Evolutionary conservation across 331 rosid genomes (phyloP), one percentile per base, ranked within the genome.

Genomic region (Ulmus americana): DNA sequence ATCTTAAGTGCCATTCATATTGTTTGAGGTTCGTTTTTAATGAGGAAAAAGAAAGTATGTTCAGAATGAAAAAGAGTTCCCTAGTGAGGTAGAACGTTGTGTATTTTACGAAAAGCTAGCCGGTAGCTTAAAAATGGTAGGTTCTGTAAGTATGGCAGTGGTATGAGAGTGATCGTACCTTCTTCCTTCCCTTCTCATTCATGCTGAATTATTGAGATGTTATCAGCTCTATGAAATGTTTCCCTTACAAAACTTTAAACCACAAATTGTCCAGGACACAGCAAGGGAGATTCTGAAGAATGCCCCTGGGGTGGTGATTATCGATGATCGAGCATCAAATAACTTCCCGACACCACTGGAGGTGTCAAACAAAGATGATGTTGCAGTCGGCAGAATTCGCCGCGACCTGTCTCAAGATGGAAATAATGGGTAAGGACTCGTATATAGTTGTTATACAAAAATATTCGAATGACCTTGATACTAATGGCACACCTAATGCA

Each of bases 351-450:
- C 99, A 8, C 99, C 99, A 4, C 67, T 90, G 74, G 90, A 87
- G 72, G 99, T 94, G 62, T 94, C 99, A 35, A 94, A 88, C 75
- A 90, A 87, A 68, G 99, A 94, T 39, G 86, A 84, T 70, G 87
- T 90, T 67, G 99, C 99, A 4, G 96, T 94, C 14, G 99, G 99
- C 62, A 80, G 97, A 70, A 94, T 94, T 41, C 91, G 97, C 57
- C 85, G 80, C 9, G 99, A 94, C 74, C 67, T 90, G 60, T 94
- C 99, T 55, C 99, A 78, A 62, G 95, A 90, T 40, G 95, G 95
- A 61, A 81, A 85, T 62, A 70, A 77, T 64, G 99, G 98, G 98
- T 92, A 76, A 67, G 75, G 71, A 57, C 39, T 59, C 44, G 49
- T 55, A 7, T 42, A n/a, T 38, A 22, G 41, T 46, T 52, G 15